These are phyloP conservation scores for Ochetophila trinervis DNA, from an alignment of 306 rosid species.

Conservation along the genomic window DNA sequence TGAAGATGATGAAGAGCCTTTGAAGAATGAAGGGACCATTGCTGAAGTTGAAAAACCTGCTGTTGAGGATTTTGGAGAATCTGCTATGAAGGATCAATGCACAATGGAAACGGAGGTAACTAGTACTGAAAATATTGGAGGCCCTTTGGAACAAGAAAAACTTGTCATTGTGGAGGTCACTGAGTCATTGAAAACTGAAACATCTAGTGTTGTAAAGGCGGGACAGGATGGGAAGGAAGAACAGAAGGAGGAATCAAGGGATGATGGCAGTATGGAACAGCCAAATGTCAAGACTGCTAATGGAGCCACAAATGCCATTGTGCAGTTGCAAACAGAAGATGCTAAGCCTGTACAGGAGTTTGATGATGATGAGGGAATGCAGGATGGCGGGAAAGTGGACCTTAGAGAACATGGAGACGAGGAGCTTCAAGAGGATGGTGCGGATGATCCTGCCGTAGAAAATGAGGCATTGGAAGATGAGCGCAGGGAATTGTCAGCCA, in stretches of 20 bases:
- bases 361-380: slow-evolving; percentile 30
- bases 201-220: slow-evolving; percentile 21
- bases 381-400: slow-evolving; percentile 42
- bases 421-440: slow-evolving; percentile 45
- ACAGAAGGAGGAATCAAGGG: slow-evolving; percentile 27
- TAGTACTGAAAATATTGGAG: slow-evolving; percentile 5
- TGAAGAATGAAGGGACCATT: slow-evolving; percentile 28
- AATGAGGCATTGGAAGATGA: slow-evolving; percentile 45
- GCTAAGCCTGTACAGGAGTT: slow-evolving; percentile 23
- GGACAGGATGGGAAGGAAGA: slow-evolving; percentile 29
- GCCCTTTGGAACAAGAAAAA: slow-evolving; percentile 1
- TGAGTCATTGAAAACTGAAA: slow-evolving; percentile 29
- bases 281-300: slow-evolving; percentile 13
- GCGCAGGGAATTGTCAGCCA: slow-evolving; percentile 44
- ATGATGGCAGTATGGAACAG: slow-evolving; percentile 28
- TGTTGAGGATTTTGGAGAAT: slow-evolving; percentile 30
- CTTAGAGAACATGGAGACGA: slow-evolving; percentile 47
- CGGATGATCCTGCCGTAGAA: slow-evolving; percentile 45
- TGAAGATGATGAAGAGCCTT: slow-evolving; percentile 26
- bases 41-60: slow-evolving; percentile 34
- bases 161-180: slow-evolving; percentile 29
- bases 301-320: slow-evolving; percentile 23
- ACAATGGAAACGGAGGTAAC: slow-evolving; percentile 15
- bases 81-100: slow-evolving; percentile 18
- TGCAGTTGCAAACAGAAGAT: slow-evolving; percentile 30